These are phyloP conservation scores for Aureobasidium musti DNA, from an alignment of 2,329 filamentous ascomycete species.

Conservation along the genomic window DNA sequence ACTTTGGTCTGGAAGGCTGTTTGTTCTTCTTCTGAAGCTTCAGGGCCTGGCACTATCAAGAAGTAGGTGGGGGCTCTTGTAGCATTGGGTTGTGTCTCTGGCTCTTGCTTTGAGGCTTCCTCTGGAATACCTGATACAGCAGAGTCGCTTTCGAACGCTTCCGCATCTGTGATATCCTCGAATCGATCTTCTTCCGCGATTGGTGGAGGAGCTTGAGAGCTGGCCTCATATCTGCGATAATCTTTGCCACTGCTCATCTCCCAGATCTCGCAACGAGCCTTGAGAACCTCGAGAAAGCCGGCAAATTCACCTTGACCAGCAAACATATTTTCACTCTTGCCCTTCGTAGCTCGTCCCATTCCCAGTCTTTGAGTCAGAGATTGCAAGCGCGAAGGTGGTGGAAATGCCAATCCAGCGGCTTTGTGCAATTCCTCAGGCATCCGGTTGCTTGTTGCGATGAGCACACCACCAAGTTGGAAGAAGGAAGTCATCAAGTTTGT, in stretches of 20 bases:
- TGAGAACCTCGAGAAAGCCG: slow-evolving; percentile 72
- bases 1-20: neutral
- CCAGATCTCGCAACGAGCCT: slow-evolving; percentile 78
- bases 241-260: slow-evolving; percentile 76
- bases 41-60: slow-evolving; percentile 29
- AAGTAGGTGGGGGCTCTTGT: slow-evolving; percentile 32
- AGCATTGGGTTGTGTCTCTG: neutral
- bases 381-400: slow-evolving; percentile 54
- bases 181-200: slow-evolving; percentile 19
- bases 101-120: neutral
- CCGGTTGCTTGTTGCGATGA: slow-evolving; percentile 78
- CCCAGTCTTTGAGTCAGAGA: slow-evolving; percentile 55
- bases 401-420: slow-evolving; percentile 70
- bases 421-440: slow-evolving; percentile 81
- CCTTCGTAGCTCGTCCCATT: slow-evolving; percentile 38
- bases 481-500: slow-evolving; percentile 77
- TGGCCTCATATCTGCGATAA: slow-evolving; percentile 62
- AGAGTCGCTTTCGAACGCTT: slow-evolving; percentile 16
- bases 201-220: slow-evolving; percentile 35
- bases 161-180: slow-evolving; percentile 31
- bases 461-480: slow-evolving; percentile 78
- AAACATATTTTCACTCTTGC: slow-evolving; percentile 55
- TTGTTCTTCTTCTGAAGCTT: slow-evolving; percentile 25
- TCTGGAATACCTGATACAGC: slow-evolving; percentile 15
- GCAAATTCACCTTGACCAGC: slow-evolving; percentile 71